Evolutionary conservation across 2,329 filamentous ascomycete genomes (phyloP), one percentile per base, ranked within the genome.

Genomic region (Fusarium musae): DNA sequence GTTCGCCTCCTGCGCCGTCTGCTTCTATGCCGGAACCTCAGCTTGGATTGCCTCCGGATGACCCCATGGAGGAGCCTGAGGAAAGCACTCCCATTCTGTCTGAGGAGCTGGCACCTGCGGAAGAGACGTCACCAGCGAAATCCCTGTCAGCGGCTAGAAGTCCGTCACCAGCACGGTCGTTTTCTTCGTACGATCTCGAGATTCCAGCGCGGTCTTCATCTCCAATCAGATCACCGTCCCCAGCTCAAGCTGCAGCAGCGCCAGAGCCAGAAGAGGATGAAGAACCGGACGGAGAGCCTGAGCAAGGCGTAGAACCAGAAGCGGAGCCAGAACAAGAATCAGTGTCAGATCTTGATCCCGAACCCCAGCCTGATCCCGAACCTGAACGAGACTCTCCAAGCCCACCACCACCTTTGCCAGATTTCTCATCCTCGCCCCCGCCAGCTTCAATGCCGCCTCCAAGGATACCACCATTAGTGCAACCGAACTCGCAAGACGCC

Each of bases 391-490:
- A 66, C 6, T 62, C 63, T 1, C 57, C 66, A 37, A 60, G 56
- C 16, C 56, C 69, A 10, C 54, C 61, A 0, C 63, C 62, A 2
- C 43, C 68, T 23, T 30, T 66, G 1, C 42, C 67, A 9, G 59
- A 43, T 2, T 62, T 66, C 16, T 69, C 69, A 19, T 59, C 70
- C 1, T 60, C 68, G 0, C 73, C 62, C 9, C 63, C 59, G 1
- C 66, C 73, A 8, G 72, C 73, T 7, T 71, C 73, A 16, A 69
- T 74, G 39, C 70, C 70, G 3, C 62, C 75, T 30, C 71, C 73
- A 9, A 68, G 58, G 17, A 34, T 78, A 12, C 73, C 68, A 1
- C 59, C 66, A 0, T 19, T 75, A 4, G 53, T 26, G 2, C 69
- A 74, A 2, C 49, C 42, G 2, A 63, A 42, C 9, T 43, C 73